A percentile compares a stretch with the other conserved stretches of the same genome.
Conservation (phyloP, 768 basidiomycete genomes). For the Clitopilus hobsonii region DNA sequence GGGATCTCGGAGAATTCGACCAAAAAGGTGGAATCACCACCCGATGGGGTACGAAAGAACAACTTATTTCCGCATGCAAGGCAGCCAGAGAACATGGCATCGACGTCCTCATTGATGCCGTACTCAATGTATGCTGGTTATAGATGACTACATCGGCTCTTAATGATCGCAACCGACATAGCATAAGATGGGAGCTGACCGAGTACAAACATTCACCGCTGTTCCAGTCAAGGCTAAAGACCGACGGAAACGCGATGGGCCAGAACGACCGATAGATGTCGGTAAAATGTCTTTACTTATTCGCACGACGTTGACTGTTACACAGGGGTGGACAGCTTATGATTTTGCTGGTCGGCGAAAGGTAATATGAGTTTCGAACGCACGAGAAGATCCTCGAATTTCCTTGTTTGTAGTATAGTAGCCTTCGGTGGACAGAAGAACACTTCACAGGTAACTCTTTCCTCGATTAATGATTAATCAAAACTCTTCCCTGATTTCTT, state of each 20-base stretch:
- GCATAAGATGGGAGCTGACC: slow-evolving; percentile 87
- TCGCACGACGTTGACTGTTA: neutral
- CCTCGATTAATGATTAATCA: neutral
- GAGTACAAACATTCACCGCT: slow-evolving; percentile 61
- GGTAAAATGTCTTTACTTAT: slow-evolving; percentile 5
- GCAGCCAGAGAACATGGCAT: slow-evolving; percentile 66
- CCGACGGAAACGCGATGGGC: slow-evolving; percentile 56
- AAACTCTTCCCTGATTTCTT: neutral
- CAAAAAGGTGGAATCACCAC: slow-evolving; percentile 70
- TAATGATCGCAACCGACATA: too few species aligned
- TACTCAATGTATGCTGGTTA: slow-evolving; percentile 65
- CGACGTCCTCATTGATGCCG: slow-evolving; percentile 79
- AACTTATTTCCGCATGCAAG: slow-evolving; percentile 66
- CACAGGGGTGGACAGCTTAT: slow-evolving; percentile 82
- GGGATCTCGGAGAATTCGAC: slow-evolving; percentile 84
- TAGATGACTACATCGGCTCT: too few species aligned
- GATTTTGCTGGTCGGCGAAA: slow-evolving; percentile 78
- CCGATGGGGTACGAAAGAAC: slow-evolving; percentile 84
- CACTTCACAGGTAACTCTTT: slow-evolving; percentile 68
- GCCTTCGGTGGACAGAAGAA: slow-evolving; percentile 66
- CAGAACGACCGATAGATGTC: slow-evolving; percentile 64
- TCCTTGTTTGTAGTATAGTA: slow-evolving; percentile 52
- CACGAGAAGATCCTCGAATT: neutral
- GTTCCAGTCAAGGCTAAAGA: slow-evolving; percentile 69
- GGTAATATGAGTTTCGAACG: slow-evolving; percentile 31